phyloP scores from a whole-genome alignment of 306 rosid species.

The Mimosa bimucronata region DNA sequence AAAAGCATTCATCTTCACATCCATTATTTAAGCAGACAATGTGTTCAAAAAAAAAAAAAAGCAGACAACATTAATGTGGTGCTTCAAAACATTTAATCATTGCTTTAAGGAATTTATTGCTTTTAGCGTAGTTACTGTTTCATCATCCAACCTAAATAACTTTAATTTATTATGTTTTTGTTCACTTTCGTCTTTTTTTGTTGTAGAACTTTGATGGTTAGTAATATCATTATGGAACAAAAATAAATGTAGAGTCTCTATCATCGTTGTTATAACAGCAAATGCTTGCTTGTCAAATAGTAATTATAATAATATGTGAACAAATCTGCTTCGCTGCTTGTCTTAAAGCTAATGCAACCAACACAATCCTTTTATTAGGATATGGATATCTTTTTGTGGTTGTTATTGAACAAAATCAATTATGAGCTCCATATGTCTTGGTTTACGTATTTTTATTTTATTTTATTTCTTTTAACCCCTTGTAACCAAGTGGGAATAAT shows the following conservation, averaged over 20 bases:
- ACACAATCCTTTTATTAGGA: neutral
- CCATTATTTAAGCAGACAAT: no score
- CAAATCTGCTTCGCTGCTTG: neutral
- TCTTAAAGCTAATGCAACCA: neutral
- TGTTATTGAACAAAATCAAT: neutral
- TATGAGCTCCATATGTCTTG: neutral
- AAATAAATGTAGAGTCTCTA: neutral
- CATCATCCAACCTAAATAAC: no score
- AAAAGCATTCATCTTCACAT: no score
- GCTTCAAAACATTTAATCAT: no score
- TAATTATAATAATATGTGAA: neutral
- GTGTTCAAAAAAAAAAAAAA: no score
- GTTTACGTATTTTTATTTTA: neutral
- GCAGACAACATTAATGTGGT: no score
- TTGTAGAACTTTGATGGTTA: no score
- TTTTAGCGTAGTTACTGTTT: no score
- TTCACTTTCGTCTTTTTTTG: no score
- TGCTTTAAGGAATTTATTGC: no score
- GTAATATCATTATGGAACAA: no score
- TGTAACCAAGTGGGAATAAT: neutral
- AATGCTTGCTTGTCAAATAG: neutral
- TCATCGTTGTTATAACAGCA: neutral
- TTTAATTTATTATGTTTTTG: no score
- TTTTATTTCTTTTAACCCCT: neutral
- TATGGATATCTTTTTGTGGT: neutral